Percentiles rank a stretch among this genome's conserved stretches.
Conservation (phyloP, 208 protist genomes). For the Strigomonas culicis region DNA sequence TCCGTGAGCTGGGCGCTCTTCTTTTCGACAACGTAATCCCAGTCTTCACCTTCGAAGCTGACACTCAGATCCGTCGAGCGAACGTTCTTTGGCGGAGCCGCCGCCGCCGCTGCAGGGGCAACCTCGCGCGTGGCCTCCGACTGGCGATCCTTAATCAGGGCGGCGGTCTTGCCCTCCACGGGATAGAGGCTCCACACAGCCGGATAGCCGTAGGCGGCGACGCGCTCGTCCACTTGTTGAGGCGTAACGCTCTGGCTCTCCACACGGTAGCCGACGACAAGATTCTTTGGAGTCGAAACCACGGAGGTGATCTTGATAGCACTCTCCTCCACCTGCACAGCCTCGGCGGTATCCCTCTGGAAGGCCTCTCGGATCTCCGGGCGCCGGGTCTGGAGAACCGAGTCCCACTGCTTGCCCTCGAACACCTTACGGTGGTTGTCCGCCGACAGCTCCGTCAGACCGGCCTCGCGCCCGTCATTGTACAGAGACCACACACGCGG, state of each 20-base stretch:
- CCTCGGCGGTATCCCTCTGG: conserved; percentile 29
- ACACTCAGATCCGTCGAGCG: conserved; percentile 24
- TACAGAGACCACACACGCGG: conserved; percentile 27
- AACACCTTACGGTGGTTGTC: conserved; percentile 27
- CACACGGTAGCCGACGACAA: conserved; percentile 28
- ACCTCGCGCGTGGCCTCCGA: conserved; percentile 44
- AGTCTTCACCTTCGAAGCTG: conserved; percentile 33
- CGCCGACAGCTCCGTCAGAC: conserved; percentile 12
- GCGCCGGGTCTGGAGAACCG: conserved; percentile 40
- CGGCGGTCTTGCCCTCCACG: conserved; percentile 13
- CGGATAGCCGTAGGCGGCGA: conserved; percentile 31
- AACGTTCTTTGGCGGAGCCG: conserved; percentile 29
- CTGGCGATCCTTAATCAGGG: conserved; percentile 5
- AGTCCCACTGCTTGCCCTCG: conserved; percentile 43
- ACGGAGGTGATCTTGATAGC: conserved; percentile 19
- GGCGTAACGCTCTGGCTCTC: conserved; percentile 2
- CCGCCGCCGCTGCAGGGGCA: conserved; percentile 20
- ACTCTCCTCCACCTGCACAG: conserved; percentile 28
- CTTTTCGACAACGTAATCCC: conserved; percentile 42
- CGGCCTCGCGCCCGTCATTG: conserved; percentile 4
- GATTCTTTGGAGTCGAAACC: conserved; percentile 10
- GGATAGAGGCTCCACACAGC: conserved; percentile 30
- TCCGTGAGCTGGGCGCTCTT: conserved; percentile 43
- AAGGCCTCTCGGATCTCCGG: conserved; percentile 42
- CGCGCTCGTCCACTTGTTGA: conserved; percentile 15